Base-by-base conservation (phyloP, 2,329 filamentous ascomycete species). In the Fusarium paranaense region DNA sequence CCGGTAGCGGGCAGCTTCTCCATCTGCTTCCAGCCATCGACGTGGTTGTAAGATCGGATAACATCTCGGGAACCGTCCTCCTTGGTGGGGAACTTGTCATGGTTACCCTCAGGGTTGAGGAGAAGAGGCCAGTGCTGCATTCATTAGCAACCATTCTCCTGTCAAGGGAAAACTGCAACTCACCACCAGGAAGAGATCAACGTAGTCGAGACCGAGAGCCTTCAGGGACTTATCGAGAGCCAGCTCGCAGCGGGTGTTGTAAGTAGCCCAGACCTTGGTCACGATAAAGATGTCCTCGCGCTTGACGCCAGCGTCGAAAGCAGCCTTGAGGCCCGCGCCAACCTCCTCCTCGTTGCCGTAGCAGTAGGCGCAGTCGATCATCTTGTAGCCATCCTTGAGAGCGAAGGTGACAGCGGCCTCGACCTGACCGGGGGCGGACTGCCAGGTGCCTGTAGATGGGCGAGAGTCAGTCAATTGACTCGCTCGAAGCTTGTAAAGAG, bases 341-440 rank as follows among this genome's bases (percentile, higher is more conserved):
- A 97, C 94, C 82, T 96, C 94, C 57, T 92, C 89, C 84, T 97
- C 95, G 82, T 97, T 95, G 76, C 87, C 91, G 83, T 95, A 95
- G 84, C 91, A 93, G 85, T 93, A 94, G 7, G 93, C 92, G 75
- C 90, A 89, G 84, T 95, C 93, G 76, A 95, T 87, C 73, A 90
- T 87, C 77, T 84, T 84, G 85, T 91, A 90, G 20, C 88, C 89
- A 66, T 81, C 79, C 78, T 87, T 85, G 65, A 93, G 86, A 52
- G 91, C 90, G 71, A 87, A 86, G 57, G 86, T 83, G 40, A 93
- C 90, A 33, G 91, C 90, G 1, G 83, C 81, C 62, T 87, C 84
- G 64, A 92, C 90, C 78, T 91, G 85, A 52, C 89, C 90, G 0
- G 89, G 86, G 4, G 84, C 85, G 10, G 90, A 87, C 81, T 93